These are phyloP conservation scores for Leptomonas pyrrhocoris DNA, from an alignment of 208 protist genomes.

Conservation along the genomic window DNA sequence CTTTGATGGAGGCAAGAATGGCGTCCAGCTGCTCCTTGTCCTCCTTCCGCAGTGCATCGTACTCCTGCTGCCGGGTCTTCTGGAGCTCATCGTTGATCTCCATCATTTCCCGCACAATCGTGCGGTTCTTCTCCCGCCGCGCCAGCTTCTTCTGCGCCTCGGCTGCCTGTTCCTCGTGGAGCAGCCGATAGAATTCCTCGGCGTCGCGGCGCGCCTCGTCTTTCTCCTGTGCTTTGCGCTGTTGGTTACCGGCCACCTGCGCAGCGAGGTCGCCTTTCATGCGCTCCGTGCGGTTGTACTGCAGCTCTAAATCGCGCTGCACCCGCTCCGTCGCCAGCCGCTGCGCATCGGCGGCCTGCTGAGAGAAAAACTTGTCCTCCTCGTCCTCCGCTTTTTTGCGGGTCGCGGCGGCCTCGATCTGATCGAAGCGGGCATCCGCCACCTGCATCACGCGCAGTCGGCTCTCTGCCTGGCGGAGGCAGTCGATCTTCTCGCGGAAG, in stretches of 20 bases:
- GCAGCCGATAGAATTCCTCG: conserved; percentile 69
- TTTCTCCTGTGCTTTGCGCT: conserved; percentile 41
- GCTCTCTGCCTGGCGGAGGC: conserved; percentile 82
- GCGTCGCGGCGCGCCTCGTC: conserved; percentile 49
- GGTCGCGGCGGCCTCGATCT: conserved; percentile 53
- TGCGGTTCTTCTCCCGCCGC: conserved; percentile 34
- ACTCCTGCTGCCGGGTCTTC: conserved; percentile 72
- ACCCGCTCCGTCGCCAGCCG: conserved; percentile 61
- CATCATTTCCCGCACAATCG: conserved; percentile 70
- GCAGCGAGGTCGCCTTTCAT: conserved; percentile 62
- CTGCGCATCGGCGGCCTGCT: conserved; percentile 76
- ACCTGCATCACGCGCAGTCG: conserved; percentile 88
- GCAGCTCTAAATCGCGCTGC: conserved; percentile 63
- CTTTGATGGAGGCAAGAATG: conserved; percentile 56
- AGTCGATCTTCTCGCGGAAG: conserved; percentile 83
- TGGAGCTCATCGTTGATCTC: conserved; percentile 73
- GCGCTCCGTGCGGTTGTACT: conserved; percentile 46
- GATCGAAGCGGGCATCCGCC: conserved; percentile 68
- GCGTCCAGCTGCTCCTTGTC: conserved; percentile 71
- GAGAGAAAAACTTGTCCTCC: conserved; percentile 70
- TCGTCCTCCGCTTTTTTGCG: conserved; percentile 46
- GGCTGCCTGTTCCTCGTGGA: conserved; percentile 67
- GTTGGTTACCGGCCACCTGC: conserved; percentile 75
- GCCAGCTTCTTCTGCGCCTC: conserved; percentile 51
- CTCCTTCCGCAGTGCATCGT: conserved; percentile 67